Evolutionary conservation across 2,329 filamentous ascomycete species (phyloP), one percentile per base, ranked within the genome.

Genomic region (Aspergillus floridensis): DNA sequence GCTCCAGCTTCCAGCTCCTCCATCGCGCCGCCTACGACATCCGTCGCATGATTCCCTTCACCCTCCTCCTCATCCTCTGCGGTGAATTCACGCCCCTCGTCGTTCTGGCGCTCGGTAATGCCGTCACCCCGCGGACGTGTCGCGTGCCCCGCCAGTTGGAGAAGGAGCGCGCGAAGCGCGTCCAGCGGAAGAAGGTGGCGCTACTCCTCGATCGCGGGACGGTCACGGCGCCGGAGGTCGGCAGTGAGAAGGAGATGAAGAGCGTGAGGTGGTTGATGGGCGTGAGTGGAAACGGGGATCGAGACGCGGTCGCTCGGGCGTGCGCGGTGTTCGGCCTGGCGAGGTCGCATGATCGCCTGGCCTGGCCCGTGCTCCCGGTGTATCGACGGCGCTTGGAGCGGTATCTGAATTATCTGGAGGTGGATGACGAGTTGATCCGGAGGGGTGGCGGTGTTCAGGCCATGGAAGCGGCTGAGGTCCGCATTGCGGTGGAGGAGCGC

Each of bases 81-180:
- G 93, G 92, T 26, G 93, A 98, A 76, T 88, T 96, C 77, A 91
- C 93, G 1, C 92, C 93, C 0, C 71, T 98, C 5, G 76, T 96
- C 5, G 88, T 96, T 1, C 79, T 92, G 6, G 84, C 86, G 32
- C 78, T 96, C 26, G 84, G 84, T 0, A 86, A 87, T 21, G 79
- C 79, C 41, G 79, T 92, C 22, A 89, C 96, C 26, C 93, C 93
- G 0, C 86, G 86, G 66, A 89, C 91, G 0, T 97, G 93, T 74
- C 85, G 92, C 11, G 89, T 97, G 59, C 93, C 93, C 0, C 79
- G 78, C 44, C 93, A 97, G 77, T 79, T 91, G 6, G 78, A 81
- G n/a, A 74, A 75, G 38, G 82, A 86, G 44, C 77, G 84, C 54
- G 70, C 69, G 16, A 80, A 82, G 64, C 76, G 80, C 1, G 84